These are phyloP conservation scores for Glomus cerebriforme DNA, from an alignment of 192 early-diverging fungal species.

Conservation along the genomic window DNA sequence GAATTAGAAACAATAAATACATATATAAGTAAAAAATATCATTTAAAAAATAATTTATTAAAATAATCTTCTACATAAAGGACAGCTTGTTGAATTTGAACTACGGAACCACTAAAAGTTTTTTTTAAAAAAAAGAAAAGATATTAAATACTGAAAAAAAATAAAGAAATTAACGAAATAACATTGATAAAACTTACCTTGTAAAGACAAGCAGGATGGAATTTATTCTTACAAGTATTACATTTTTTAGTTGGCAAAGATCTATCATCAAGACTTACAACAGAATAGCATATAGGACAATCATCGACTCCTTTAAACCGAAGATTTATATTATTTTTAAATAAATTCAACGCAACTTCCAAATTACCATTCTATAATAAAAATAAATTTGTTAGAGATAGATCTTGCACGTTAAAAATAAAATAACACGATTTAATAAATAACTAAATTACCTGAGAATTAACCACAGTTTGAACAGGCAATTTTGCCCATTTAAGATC, in stretches of 20 bases:
- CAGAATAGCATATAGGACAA: constrained; percentile 97
- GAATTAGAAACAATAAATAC: too few species aligned
- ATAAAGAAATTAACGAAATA: too few species aligned
- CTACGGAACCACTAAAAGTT: constrained; percentile 55
- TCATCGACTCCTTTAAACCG: constrained; percentile 98
- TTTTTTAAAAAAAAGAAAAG: not conserved
- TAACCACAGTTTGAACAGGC: constrained; percentile 44
- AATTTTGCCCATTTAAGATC: constrained; percentile 69
- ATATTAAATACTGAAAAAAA: too few species aligned
- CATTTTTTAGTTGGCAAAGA: constrained; percentile 88
- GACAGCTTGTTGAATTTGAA: constrained; percentile 63
- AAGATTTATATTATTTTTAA: constrained; percentile 82
- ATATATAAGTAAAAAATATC: too few species aligned
- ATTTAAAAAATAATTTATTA: constrained; percentile 26
- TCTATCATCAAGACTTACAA: constrained; percentile 86
- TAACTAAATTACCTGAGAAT: constrained; percentile 43
- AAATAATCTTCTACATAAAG: constrained; percentile 60
- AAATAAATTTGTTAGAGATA: constrained; percentile 52
- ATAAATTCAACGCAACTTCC: constrained; percentile 75
- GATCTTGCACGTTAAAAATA: not conserved
- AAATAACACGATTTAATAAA: constrained; percentile 38
- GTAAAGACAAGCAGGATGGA: constrained; percentile 92
- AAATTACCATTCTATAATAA: constrained; percentile 78
- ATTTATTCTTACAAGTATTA: constrained; percentile 91
- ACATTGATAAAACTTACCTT: constrained; percentile 55